phyloP scores from a whole-genome alignment of 345 rosid species.

The Salix caprea region DNA sequence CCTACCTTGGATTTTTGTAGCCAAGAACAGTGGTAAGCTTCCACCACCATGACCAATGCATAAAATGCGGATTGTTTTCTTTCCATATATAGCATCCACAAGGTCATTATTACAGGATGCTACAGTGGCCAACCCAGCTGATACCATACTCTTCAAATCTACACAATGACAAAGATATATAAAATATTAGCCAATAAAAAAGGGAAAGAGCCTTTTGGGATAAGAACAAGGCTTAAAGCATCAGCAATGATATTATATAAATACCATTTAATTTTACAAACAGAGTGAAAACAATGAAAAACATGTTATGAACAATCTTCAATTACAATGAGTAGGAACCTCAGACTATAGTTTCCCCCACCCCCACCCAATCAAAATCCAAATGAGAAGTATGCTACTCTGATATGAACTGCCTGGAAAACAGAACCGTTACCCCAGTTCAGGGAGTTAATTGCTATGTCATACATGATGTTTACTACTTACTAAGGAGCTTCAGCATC shows the following conservation, averaged over 20 bases:
- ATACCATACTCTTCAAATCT: slow-evolving; percentile 89
- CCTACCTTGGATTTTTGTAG: slow-evolving; percentile 71
- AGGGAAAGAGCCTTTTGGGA: background rate
- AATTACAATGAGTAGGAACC: background rate
- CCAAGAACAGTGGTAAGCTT: slow-evolving; percentile 78
- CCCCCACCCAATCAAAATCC: background rate
- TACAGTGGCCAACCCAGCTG: slow-evolving; percentile 66
- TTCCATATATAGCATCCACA: slow-evolving; percentile 46
- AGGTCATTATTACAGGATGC: slow-evolving; percentile 56
- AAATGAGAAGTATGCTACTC: background rate
- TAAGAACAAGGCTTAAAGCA: background rate
- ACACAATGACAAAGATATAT: slow-evolving; percentile 20
- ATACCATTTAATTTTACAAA: background rate
- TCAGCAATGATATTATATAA: background rate
- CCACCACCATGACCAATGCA: slow-evolving; percentile 97
- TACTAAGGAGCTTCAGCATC: no score
- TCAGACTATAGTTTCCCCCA: background rate
- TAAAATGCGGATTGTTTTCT: slow-evolving; percentile 57
- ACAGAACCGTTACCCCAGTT: background rate
- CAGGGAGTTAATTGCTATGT: background rate
- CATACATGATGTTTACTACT: no score
- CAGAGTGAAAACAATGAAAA: background rate
- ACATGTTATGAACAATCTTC: background rate
- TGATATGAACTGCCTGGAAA: background rate
- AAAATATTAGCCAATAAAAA: background rate